Conservation (phyloP, 192 early-diverging fungal genomes). For the Chytriomyces sp. region DNA sequence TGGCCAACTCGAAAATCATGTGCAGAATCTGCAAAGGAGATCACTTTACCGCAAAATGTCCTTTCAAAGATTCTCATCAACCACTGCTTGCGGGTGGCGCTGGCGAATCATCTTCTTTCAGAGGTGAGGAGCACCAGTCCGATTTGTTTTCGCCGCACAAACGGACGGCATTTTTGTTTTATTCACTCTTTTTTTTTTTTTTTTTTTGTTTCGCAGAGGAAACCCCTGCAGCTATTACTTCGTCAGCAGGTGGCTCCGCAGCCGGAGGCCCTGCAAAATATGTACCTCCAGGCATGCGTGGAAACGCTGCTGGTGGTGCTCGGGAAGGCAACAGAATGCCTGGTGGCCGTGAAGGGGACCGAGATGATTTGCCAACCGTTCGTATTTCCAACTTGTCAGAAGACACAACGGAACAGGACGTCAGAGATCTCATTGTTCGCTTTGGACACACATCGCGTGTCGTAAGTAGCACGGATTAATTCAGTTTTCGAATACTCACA, state of each 20-base stretch:
- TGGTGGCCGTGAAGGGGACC: constrained; percentile 23
- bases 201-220: neutral
- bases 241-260: constrained; percentile 10
- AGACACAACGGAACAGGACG: constrained; percentile 86
- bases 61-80: constrained; percentile 93
- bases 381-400: constrained; percentile 97
- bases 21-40: constrained; percentile 97
- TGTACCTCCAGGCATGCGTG: constrained; percentile 86
- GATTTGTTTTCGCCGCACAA: neutral
- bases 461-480: constrained; percentile 28
- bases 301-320: constrained; percentile 50
- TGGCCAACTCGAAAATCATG: constrained; percentile 80
- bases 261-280: constrained; percentile 68
- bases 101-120: constrained; percentile 7
- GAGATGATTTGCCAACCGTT: constrained; percentile 64
- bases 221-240: neutral
- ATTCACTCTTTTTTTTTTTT: neutral
- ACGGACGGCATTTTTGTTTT: neutral
- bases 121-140: neutral
- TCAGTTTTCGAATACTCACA: constrained; percentile 3
- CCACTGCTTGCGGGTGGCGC: constrained; percentile 60
- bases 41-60: constrained; percentile 96
- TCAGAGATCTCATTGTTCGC: constrained; percentile 83
- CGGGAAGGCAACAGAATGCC: constrained; percentile 30
- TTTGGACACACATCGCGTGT: constrained; percentile 86